Evolutionary conservation across 1,284 basidiomycete genomes (phyloP), one percentile per base, ranked within the genome.

Genomic region (Cystobasidiaceae sp.): DNA sequence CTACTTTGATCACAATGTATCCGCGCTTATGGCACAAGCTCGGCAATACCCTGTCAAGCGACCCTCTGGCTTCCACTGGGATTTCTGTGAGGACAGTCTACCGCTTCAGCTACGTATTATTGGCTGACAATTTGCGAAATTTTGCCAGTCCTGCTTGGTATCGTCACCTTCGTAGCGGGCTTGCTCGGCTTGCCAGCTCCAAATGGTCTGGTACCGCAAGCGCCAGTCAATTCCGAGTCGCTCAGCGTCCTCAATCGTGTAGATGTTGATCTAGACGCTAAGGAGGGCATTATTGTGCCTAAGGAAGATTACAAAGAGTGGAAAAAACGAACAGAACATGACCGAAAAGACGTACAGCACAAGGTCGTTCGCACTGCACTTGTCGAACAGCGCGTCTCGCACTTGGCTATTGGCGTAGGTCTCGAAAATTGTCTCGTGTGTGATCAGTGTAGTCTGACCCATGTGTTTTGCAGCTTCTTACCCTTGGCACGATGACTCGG

Each of bases 141-240:
- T 78, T 25, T 17, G 5, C 19, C 32, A 52, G 50, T 92, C 80
- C 80, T 93, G 3, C 84, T 98, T 15, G 94, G 93, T 3, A 81
- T 94, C 68, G 93, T 90, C 0, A 97, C 93, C 0, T 89, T 97
- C 72, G 84, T 97, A 51, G 87, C 93, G 3, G 93, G 92, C 0
- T 79, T 97, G 19, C 81, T 98, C 2, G 93, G 93, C 17, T 68
- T 96, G 3, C 93, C 93, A 0, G 93, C 93, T 0, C 93, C 93
- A 0, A 97, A 97, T 73, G 93, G 93, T 3, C 82, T 94, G 23
- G 96, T 98, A 51, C 93, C 93, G 0, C 94, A 97, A 78, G 93
- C 94, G 0, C 94, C 93, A 0, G 89, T 96, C 25, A 93, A 97
- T 73, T 97, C 93, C 0, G 84, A 85, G 13, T 88, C 90, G 6